Percentiles rank a stretch among this genome's conserved stretches.
These are phyloP conservation scores for Daldinia loculata DNA, from an alignment of 495 filamentous ascomycete species.

Conservation along the genomic window DNA sequence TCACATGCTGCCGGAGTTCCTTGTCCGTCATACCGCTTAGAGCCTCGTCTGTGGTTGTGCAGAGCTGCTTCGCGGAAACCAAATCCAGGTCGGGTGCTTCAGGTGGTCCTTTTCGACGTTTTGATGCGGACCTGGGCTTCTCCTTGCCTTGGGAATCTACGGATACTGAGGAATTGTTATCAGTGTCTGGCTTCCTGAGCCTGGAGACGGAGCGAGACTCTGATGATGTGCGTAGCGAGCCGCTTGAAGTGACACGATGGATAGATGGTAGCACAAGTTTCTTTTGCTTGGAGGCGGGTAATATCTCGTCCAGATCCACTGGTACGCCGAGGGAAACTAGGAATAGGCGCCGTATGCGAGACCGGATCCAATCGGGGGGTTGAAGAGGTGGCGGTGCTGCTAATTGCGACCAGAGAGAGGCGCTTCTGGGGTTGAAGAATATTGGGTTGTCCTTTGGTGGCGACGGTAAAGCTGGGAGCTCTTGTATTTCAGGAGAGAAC, in stretches of 20 bases:
- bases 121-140: slow-evolving; percentile 52
- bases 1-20: slow-evolving; percentile 80
- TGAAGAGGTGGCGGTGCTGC: slow-evolving; percentile 93
- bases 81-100: slow-evolving; percentile 81
- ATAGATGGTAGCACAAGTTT: slow-evolving; percentile 93
- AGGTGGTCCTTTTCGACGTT: slow-evolving; percentile 63
- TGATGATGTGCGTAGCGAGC: slow-evolving; percentile 57
- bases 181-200: slow-evolving; percentile 56
- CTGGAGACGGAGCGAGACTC: slow-evolving; percentile 61
- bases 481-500: slow-evolving; percentile 63
- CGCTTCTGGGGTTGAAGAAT: slow-evolving; percentile 75
- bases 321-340: slow-evolving; percentile 95
- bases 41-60: slow-evolving; percentile 83
- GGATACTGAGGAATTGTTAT: slow-evolving; percentile 65
- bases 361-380: slow-evolving; percentile 97
- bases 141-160: slow-evolving; percentile 62
- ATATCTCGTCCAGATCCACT: slow-evolving; percentile 95
- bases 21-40: slow-evolving; percentile 75
- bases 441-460: slow-evolving; percentile 62
- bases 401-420: slow-evolving; percentile 95
- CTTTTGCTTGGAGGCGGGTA: slow-evolving; percentile 96
- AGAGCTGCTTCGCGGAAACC: slow-evolving; percentile 77
- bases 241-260: slow-evolving; percentile 64
- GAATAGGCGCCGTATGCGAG: slow-evolving; percentile 93
- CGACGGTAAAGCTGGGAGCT: slow-evolving; percentile 58